Base-by-base conservation (phyloP, 768 basidiomycete species). In the Kwoniella europaea region DNA sequence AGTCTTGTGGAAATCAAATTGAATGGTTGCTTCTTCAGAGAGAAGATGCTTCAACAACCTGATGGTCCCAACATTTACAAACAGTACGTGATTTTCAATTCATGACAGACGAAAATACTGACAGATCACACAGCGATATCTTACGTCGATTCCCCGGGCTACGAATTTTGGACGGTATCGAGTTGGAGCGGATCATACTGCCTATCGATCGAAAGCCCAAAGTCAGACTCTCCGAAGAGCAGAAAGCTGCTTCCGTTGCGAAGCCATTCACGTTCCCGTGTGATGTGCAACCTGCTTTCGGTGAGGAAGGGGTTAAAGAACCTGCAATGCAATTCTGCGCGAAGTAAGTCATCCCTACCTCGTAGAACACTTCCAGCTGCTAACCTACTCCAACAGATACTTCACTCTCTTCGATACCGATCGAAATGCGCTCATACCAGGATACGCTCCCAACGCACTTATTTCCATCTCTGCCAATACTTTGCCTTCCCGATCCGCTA, bases 381-480 rank as follows among this genome's bases (percentile, higher is more conserved):
- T 50, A 15, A 50, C 35, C 35, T 35, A 42, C 35, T 27, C 6
- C 18, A 13, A 1, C 71, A 95, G 93, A 60, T 97, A 91, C 84
- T 94, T 98, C 85, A 88, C 90, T 10, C 82, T 89, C 1, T 95
- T 92, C 82, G 97, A 99, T 82, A 87, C 85, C 20, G 88, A 92
- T 73, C 89, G 96, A 18, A 84, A 87, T 0, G 84, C 86, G 0
- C 87, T 98, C 6, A 78, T 88, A 16, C 86, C 90, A 57, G 92
- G 88, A 20, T 99, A 98, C 81, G 88, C 92, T 69, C 89, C 91
- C 0, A 85, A 88, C 12, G 92, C 95, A n/a, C 95, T 94, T 9
- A 94, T 98, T 82, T 97, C 94, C 0, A 91, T 90, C 81, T 91
- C 91, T 20, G 88, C 89, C 76, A 95, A 94, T 81, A 95, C 88